Evolutionary conservation across 2,329 filamentous ascomycete species (phyloP).

Genomic region (Metarhizium brunneum): DNA sequence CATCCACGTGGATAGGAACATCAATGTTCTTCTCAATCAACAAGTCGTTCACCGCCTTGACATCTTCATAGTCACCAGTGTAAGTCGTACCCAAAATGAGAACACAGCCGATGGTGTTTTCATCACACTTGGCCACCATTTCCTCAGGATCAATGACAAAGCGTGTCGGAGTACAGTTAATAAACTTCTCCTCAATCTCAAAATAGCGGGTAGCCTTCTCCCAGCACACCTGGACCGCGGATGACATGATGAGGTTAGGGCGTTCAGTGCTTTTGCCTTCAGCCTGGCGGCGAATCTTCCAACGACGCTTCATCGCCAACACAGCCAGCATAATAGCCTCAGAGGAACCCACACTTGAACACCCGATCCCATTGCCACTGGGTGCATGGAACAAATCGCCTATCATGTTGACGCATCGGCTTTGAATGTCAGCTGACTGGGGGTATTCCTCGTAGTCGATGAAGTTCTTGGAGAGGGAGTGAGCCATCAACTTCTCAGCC

Average conservation of each 20-base stretch:
- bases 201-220: constrained; percentile 87
- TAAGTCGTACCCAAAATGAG: constrained; percentile 88
- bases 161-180: constrained; percentile 52
- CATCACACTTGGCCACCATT: constrained; percentile 32
- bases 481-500: constrained; percentile 83
- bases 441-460: constrained; percentile 84
- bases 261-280: constrained; percentile 71
- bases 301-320: constrained; percentile 41
- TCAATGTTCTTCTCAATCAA: constrained; percentile 67
- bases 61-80: constrained; percentile 91
- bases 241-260: constrained; percentile 93
- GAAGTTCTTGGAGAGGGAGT: constrained; percentile 91
- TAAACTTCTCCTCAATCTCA: constrained; percentile 82
- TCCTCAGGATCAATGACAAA: constrained; percentile 56
- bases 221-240: constrained; percentile 95
- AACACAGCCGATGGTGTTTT: constrained; percentile 80
- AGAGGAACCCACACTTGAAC: too few species aligned
- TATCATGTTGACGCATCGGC: constrained; percentile 87
- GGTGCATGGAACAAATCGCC: constrained; percentile 81
- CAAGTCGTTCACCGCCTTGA: constrained; percentile 84
- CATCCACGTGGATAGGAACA: constrained; percentile 86
- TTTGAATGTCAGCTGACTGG: constrained; percentile 76
- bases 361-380: constrained; percentile 35
- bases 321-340: constrained; percentile 55
- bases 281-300: constrained; percentile 78